Conservation (phyloP, 176 grass and related monocot species). For the Coix lacrymajobi region DNA sequence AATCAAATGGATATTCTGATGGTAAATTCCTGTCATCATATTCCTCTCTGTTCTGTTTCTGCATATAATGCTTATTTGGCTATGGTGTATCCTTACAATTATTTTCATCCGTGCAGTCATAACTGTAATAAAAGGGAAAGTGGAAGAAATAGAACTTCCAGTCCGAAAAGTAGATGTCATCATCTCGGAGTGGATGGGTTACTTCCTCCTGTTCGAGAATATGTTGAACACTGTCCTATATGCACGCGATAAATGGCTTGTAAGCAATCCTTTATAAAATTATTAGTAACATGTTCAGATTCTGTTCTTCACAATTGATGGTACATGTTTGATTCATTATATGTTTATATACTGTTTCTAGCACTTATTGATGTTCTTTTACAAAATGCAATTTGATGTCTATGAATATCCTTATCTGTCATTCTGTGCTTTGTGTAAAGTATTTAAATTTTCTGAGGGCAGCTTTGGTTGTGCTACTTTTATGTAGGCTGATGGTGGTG, state of each 20-base stretch:
- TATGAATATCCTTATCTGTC: background rate
- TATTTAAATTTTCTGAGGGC: background rate
- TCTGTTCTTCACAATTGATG: background rate
- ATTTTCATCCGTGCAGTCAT: slow-evolving; percentile 51
- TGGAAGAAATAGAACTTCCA: slow-evolving; percentile 96
- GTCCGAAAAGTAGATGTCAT: slow-evolving; percentile 85
- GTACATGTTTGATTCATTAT: background rate
- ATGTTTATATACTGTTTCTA: background rate
- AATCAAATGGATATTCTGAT: slow-evolving; percentile 74
- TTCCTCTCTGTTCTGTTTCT: background rate
- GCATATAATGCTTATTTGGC: background rate
- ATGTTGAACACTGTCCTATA: slow-evolving; percentile 98
- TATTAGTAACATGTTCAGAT: background rate
- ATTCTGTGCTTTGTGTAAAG: background rate
- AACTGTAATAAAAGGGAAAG: slow-evolving; percentile 93
- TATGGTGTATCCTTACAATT: background rate
- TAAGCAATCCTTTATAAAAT: slow-evolving; percentile 39
- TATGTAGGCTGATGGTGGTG: slow-evolving; percentile 59
- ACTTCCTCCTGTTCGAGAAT: slow-evolving; percentile 97
- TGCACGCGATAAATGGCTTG: slow-evolving; percentile 99
- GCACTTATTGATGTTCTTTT: background rate
- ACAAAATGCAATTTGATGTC: background rate
- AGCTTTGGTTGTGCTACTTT: slow-evolving; percentile 19
- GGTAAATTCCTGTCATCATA: slow-evolving; percentile 34
- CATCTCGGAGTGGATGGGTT: slow-evolving; percentile 98